Evolutionary conservation across 2,329 filamentous ascomycete species (phyloP), one percentile per base, ranked within the genome.

Genomic region (Plectosphaerella plurivora): DNA sequence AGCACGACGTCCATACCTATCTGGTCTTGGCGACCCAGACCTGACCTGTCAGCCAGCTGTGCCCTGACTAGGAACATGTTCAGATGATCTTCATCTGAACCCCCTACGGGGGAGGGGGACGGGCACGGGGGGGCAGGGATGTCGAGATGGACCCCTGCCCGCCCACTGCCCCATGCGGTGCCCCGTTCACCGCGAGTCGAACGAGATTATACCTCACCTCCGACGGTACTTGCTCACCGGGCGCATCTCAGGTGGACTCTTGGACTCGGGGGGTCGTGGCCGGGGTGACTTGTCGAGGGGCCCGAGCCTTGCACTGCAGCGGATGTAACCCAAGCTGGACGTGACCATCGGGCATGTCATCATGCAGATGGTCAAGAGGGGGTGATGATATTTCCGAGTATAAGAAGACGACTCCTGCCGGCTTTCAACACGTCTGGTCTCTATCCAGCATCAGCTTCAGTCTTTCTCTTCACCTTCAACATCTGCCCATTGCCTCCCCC

Each of bases 41-140:
- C 41, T n/a, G 10, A 18, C n/a, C 41, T 20, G 16, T n/a, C 18
- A 41, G 15, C 18, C 41, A 20, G 16, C 15, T 39, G 37, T 39
- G 37, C 14, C 37, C 37, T 14, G 37, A 39, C 7, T 14, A 15
- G 37, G 37, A 14, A 39, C 16, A 16, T 18, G 16, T 39, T 18
- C 54, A 65, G 36, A 48, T 37, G 28, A 49, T 47, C 20, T 16
- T 28, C 45, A 47, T 47, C 45, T 47, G 45, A 47, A 47, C 45
- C 33, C 33, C 45, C 45, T 47, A 20, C 41, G 41, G 41, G 10
- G 22, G 10, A 16, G 2, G 37, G 9, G 10, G 7, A 12, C 41
- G 18, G n/a, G 16, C 22, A 44, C 18, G 41, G 41, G 18, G 41
- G 18, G 18, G 41, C 41, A 44, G 41, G 41, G 41, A 18, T 20